Base-by-base conservation (phyloP, 441 rosid genomes). In the Breynia disticha region DNA sequence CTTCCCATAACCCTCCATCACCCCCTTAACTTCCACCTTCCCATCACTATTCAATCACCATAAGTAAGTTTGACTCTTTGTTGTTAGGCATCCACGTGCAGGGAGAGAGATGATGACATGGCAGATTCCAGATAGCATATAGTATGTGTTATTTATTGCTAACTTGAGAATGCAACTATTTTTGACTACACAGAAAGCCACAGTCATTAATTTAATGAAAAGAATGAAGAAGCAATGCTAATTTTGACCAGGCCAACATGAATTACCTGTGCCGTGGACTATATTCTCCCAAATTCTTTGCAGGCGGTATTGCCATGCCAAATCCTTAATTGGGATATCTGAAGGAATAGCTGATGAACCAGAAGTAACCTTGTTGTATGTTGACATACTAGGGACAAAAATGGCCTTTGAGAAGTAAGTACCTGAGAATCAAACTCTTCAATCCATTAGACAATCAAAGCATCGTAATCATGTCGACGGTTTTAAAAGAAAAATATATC, bases 301-400 rank as follows among this genome's bases (percentile, higher is more conserved):
- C 56, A 90, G 76, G 55, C 58, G 69, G 61, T 72, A 76, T 69
- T 90, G 97, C 95, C 95, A 90, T 46, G 87, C 73, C 63, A 90
- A 71, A 64, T 80, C 87, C 61, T 54, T 72, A 52, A 60, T 60
- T 60, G 62, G 46, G 48, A 62, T 48, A 66, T 64, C 74, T 48
- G 70, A 57, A 57, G 84, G 78, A 59, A 80, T 65, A 4, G 65
- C 24, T 0, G 83, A 64, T 57, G 81, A 42, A 9, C 77, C 82
- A 16, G 94, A 87, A 41, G 81, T 82, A 28, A 89, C 95, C 76
- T 79, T 89, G 74, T 67, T 78, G 72, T 89, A 82, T 10, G 67
- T 73, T 45, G 97, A 89, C 71, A 86, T 75, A 70, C 74, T 82
- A 19, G 97, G 97, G 52, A 80, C 87, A 22, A 89, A 89, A 54